These are phyloP conservation scores for Amyloporia xantha DNA, from an alignment of 768 basidiomycete genomes.

Conservation along the genomic window DNA sequence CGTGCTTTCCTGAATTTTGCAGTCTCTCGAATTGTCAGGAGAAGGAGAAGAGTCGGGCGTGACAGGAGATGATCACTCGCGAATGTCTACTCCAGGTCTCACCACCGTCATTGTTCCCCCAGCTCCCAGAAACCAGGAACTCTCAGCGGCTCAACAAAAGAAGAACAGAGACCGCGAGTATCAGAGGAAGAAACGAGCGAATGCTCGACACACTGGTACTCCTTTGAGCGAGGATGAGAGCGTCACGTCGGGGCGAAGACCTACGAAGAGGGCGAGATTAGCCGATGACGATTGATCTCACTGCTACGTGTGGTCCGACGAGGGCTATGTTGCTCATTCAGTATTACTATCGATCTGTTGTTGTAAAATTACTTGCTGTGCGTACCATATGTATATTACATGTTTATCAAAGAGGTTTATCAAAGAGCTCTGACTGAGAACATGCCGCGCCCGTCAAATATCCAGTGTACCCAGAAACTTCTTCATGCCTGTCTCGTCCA, in stretches of 20 bases:
- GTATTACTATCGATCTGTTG: too few species aligned
- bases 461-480: constrained; percentile 44
- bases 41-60: constrained; percentile 61
- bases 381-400: background rate
- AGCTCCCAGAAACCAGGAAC: constrained; percentile 59
- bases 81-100: constrained; percentile 63
- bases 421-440: background rate
- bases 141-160: constrained; percentile 68
- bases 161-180: constrained; percentile 77
- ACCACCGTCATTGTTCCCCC: constrained; percentile 77
- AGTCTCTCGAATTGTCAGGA: constrained; percentile 73
- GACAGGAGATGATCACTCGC: constrained; percentile 58
- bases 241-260: constrained; percentile 42
- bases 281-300: constrained; percentile 62
- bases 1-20: background rate
- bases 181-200: constrained; percentile 69
- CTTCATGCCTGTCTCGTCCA: constrained; percentile 48
- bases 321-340: background rate
- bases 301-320: too few species aligned
- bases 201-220: constrained; percentile 47
- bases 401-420: background rate
- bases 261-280: constrained; percentile 62
- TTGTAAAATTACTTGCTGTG: constrained; percentile 4
- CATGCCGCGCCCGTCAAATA: constrained; percentile 22
- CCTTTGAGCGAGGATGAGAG: constrained; percentile 69